Conservation (phyloP, 2,329 filamentous ascomycete species). For the Trichoderma oligosporum region DNA sequence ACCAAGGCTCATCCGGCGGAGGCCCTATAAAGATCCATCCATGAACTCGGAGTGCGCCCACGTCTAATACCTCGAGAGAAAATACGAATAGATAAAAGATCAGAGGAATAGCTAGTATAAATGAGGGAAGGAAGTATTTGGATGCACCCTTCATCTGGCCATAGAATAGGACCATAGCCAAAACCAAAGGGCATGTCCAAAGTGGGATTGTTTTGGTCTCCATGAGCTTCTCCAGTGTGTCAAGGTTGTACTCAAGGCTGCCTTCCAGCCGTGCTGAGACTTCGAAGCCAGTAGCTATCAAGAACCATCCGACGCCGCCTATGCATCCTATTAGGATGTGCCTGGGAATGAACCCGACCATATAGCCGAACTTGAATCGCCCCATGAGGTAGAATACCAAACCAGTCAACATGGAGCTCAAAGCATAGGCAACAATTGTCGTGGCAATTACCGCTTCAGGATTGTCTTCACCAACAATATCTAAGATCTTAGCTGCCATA, state of each 20-base stretch:
- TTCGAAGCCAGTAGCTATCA: constrained; percentile 86
- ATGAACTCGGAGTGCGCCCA: constrained; percentile 61
- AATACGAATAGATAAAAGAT: constrained; percentile 76
- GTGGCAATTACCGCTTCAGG: constrained; percentile 87
- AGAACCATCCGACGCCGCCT: constrained; percentile 92
- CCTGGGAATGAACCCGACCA: constrained; percentile 94
- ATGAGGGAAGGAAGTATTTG: constrained; percentile 81
- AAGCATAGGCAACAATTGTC: constrained; percentile 84
- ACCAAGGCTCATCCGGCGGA: constrained; percentile 83
- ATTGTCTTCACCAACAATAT: constrained; percentile 71
- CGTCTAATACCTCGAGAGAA: constrained; percentile 62
- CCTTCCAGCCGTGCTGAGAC: constrained; percentile 87
- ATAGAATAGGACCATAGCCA: constrained; percentile 73
- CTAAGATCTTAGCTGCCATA: constrained; percentile 88
- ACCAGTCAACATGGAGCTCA: constrained; percentile 88
- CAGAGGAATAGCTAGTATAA: constrained; percentile 74
- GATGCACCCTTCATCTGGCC: constrained; percentile 73
- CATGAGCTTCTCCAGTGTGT: constrained; percentile 72
- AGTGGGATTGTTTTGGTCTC: constrained; percentile 70
- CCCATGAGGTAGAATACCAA: constrained; percentile 90
- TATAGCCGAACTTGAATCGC: constrained; percentile 77
- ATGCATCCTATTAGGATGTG: constrained; percentile 97
- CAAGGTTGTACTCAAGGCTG: constrained; percentile 74
- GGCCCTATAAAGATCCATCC: constrained; percentile 94
- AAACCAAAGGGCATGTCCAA: constrained; percentile 74